These are phyloP conservation scores for Salix arbutifolia DNA, from an alignment of 345 rosid genomes.

Conservation along the genomic window DNA sequence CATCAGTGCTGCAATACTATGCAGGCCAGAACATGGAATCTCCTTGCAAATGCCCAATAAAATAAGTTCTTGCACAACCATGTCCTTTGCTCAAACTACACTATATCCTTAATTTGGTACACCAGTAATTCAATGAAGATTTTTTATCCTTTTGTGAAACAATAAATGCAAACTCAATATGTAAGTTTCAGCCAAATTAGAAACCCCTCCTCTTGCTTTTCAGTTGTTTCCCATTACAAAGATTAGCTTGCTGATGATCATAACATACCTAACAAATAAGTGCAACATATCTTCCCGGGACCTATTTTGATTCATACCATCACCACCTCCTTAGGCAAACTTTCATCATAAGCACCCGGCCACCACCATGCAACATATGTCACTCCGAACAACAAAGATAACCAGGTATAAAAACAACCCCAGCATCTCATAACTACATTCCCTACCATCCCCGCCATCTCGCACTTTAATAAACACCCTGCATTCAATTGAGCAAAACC, in stretches of 20 bases:
- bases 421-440: not conserved
- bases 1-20: not conserved
- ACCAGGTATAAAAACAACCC: not conserved
- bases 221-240: not conserved
- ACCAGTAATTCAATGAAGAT: not conserved
- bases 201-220: not conserved
- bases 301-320: not conserved
- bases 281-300: not conserved
- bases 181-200: not conserved
- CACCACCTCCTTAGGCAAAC: not conserved
- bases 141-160: not conserved
- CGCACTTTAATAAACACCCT: not conserved
- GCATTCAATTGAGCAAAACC: constrained; percentile 2
- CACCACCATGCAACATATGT: not conserved
- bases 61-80: not conserved
- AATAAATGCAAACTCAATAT: not conserved
- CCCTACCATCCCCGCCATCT: not conserved
- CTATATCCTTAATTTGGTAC: not conserved
- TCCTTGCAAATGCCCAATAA: not conserved
- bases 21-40: not conserved
- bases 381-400: not conserved
- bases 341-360: not conserved
- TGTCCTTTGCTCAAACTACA: not conserved
- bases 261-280: not conserved
- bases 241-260: constrained; percentile 1